Percentiles rank a stretch among this genome's conserved stretches.
These are phyloP conservation scores for Nakaseomyces kungkrabaensis DNA, from an alignment of 1,139 yeast genomes.

Conservation along the genomic window DNA sequence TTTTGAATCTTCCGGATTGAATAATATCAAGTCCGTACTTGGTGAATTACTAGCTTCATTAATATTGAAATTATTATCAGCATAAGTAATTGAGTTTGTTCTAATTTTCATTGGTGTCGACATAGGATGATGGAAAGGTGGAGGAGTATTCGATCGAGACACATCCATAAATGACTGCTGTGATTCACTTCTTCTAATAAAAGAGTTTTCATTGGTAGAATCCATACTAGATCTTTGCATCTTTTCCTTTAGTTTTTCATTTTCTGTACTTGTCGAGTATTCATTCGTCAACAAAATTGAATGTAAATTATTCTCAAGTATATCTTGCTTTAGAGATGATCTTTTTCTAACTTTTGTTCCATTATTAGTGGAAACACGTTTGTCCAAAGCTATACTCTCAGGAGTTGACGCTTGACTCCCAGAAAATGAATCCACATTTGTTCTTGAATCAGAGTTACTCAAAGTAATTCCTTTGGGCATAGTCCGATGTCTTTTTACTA, in stretches of 20 bases:
- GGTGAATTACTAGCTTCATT: slow-evolving; percentile 7
- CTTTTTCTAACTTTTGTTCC: not conserved
- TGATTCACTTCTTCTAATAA: slow-evolving; percentile 23
- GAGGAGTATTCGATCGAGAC: slow-evolving; percentile 26
- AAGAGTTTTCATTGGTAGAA: not conserved
- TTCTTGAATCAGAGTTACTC: not conserved
- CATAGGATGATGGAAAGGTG: slow-evolving; percentile 11
- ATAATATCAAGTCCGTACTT: slow-evolving; percentile 43
- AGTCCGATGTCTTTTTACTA: slow-evolving; percentile 62
- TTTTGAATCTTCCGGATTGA: slow-evolving; percentile 51
- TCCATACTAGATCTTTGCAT: not conserved
- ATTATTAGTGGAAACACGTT: not conserved
- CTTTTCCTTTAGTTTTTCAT: not conserved
- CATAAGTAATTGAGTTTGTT: slow-evolving; percentile 7
- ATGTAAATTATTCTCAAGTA: not conserved
- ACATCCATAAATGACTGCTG: slow-evolving; percentile 23
- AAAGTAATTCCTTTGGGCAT: slow-evolving; percentile 14
- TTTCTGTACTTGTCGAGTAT: not conserved
- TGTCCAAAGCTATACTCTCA: not conserved
- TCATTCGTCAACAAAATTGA: not conserved
- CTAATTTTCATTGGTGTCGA: slow-evolving; percentile 10
- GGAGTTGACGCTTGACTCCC: slow-evolving; percentile 7
- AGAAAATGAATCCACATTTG: slow-evolving; percentile 4
- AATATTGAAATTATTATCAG: slow-evolving; percentile 6
- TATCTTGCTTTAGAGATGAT: not conserved